Percentiles rank a stretch among this genome's conserved stretches.
Conservation (phyloP, 768 basidiomycete genomes). For the Lactifluus echinatus region DNA sequence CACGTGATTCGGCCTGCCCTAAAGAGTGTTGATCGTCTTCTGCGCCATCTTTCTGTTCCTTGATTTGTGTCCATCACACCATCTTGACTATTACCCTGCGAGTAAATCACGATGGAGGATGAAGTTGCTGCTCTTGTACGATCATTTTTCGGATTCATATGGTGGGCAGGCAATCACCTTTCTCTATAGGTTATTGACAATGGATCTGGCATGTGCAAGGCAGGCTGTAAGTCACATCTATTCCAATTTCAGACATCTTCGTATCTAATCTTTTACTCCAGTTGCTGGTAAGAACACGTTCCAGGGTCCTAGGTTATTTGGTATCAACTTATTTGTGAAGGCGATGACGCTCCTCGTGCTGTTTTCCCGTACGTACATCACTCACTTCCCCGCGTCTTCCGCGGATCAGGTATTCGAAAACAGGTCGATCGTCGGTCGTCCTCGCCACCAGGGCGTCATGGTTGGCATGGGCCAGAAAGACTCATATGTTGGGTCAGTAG, state of each 20-base stretch:
- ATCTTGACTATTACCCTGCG: neutral
- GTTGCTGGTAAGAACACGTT: no score
- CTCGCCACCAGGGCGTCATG: constrained; percentile 93
- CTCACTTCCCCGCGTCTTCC: no score
- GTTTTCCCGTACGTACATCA: constrained; percentile 93
- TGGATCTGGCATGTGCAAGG: constrained; percentile 99
- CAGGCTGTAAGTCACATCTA: constrained; percentile 95
- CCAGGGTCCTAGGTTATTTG: no score
- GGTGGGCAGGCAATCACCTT: neutral
- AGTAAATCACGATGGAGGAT: constrained; percentile 43
- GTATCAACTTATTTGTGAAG: no score
- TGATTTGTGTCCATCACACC: neutral
- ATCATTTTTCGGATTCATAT: constrained; percentile 27
- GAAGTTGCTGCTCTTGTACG: constrained; percentile 50
- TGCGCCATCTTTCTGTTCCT: neutral
- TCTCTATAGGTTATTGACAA: constrained; percentile 73
- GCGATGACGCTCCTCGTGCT: constrained; percentile 90
- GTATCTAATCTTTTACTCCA: no score
- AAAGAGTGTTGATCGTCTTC: neutral
- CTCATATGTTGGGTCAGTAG: constrained; percentile 82
- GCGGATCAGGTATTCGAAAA: no score
- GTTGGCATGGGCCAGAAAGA: constrained; percentile 97
- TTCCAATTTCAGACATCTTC: no score
- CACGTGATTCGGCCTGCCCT: neutral
- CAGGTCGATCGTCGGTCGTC: constrained; percentile 90